Percentiles rank a stretch among this genome's conserved stretches.
phyloP scores from a whole-genome alignment of 257 asterid species.

The Solanum okadae region DNA sequence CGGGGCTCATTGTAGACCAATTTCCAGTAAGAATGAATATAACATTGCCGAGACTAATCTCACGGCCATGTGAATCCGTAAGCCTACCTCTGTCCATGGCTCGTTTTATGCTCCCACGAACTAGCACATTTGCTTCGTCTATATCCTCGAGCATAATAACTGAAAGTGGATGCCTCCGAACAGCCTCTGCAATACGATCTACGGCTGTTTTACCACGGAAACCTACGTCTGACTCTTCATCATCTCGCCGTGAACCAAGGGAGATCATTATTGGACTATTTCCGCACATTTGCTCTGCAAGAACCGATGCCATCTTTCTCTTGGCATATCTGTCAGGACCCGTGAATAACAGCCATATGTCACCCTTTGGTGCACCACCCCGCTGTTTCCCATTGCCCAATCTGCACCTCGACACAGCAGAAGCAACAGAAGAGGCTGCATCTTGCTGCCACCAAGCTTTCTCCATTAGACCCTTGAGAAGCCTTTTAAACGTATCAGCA shows the following conservation, averaged over 20 bases:
- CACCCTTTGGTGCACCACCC: constrained; percentile 61
- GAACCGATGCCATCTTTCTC: constrained; percentile 71
- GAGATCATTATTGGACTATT: constrained; percentile 32
- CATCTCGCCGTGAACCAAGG: constrained; percentile 51
- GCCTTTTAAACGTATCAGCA: constrained; percentile 66
- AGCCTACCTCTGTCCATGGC: constrained; percentile 79
- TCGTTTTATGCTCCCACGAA: constrained; percentile 47
- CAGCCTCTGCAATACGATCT: constrained; percentile 78
- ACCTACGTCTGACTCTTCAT: constrained; percentile 29
- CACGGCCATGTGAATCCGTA: constrained; percentile 77
- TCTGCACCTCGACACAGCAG: constrained; percentile 57
- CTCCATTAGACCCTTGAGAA: constrained; percentile 81
- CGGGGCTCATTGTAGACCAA: constrained; percentile 51
- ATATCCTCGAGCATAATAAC: constrained; percentile 78
- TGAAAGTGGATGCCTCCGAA: constrained; percentile 59
- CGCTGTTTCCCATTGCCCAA: constrained; percentile 51
- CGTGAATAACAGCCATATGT: constrained; percentile 68
- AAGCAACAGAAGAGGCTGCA: constrained; percentile 70
- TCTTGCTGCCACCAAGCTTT: constrained; percentile 97
- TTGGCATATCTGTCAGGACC: constrained; percentile 86
- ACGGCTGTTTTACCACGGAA: constrained; percentile 69
- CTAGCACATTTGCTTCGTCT: constrained; percentile 60
- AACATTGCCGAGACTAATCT: constrained; percentile 71
- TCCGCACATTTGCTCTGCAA: constrained; percentile 69
- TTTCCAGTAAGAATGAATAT: constrained; percentile 67